Percentiles rank a stretch among this genome's conserved stretches.
phyloP scores from a whole-genome alignment of 176 grass and related monocot species.

The Bothriochloa decipiens region DNA sequence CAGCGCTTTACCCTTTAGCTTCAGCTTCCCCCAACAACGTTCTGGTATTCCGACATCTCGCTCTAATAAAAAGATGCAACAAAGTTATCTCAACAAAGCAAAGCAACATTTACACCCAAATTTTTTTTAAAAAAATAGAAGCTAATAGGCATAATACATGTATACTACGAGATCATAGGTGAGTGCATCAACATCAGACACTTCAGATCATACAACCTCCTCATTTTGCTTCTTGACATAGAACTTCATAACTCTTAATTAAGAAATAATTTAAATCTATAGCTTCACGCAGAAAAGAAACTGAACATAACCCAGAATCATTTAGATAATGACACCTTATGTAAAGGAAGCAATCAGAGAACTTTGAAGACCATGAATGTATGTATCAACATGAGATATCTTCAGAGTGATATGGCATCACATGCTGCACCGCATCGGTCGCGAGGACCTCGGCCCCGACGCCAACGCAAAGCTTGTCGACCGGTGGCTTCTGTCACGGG shows the following conservation, averaged over 20 bases:
- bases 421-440: no score
- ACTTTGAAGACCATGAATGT: conserved; percentile 40
- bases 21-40: conserved; percentile 76
- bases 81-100: conserved; percentile 10
- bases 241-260: not conserved
- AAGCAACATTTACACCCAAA: not conserved
- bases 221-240: conserved; percentile 21
- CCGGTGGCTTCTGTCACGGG: no score
- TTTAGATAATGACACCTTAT: not conserved
- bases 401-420: not conserved
- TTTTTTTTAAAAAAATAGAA: not conserved
- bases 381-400: conserved; percentile 17
- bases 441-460: no score
- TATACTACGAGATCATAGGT: not conserved
- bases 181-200: not conserved
- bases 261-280: not conserved
- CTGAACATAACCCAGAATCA: not conserved
- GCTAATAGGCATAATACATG: not conserved
- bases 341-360: conserved; percentile 29
- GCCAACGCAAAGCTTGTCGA: no score
- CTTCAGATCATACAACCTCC: conserved; percentile 10
- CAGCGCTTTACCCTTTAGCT: conserved; percentile 85
- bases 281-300: not conserved
- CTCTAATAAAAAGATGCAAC: conserved; percentile 30
- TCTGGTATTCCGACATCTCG: conserved; percentile 83